Evolutionary conservation across 495 filamentous ascomycete genomes (phyloP).

Genomic region (Eremomyces bilateralis): DNA sequence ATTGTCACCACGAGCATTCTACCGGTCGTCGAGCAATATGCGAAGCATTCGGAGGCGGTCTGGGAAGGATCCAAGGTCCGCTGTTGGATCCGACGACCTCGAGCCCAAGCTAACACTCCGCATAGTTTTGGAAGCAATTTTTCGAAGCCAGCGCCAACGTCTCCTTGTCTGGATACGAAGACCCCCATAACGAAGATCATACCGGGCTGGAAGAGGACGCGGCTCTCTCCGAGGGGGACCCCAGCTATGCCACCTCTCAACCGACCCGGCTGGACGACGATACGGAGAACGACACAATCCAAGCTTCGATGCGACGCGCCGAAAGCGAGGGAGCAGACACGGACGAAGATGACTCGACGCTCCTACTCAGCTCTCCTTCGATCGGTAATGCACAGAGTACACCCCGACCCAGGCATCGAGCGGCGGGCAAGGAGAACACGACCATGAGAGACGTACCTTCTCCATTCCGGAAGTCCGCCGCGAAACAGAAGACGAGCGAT

Average conservation of each 20-base stretch:
- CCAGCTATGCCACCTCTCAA: not conserved
- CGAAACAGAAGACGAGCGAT: slow-evolving; percentile 4
- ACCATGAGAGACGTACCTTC: slow-evolving; percentile 40
- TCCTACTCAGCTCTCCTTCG: slow-evolving; percentile 31
- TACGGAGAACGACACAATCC: not conserved
- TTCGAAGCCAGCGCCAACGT: slow-evolving; percentile 97
- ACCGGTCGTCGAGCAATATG: slow-evolving; percentile 89
- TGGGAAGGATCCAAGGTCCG: slow-evolving; percentile 89
- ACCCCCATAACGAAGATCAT: slow-evolving; percentile 32
- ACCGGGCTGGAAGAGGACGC: slow-evolving; percentile 10
- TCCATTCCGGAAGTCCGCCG: slow-evolving; percentile 32
- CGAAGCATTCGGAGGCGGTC: slow-evolving; percentile 75
- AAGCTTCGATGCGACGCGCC: too few species aligned
- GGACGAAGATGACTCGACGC: slow-evolving; percentile 27
- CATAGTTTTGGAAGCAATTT: slow-evolving; percentile 93
- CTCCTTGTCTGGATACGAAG: slow-evolving; percentile 88
- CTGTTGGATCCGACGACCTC: not conserved
- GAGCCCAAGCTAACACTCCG: slow-evolving; percentile 4
- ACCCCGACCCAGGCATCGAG: slow-evolving; percentile 14
- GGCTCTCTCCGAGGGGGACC: slow-evolving; percentile 3
- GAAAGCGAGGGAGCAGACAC: slow-evolving; percentile 5
- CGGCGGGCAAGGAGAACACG: slow-evolving; percentile 16
- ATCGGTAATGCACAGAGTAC: slow-evolving; percentile 19
- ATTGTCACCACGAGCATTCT: slow-evolving; percentile 89
- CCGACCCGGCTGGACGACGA: not conserved